These are phyloP conservation scores for Gossypium thurberi DNA, from an alignment of 345 rosid species.

Conservation along the genomic window DNA sequence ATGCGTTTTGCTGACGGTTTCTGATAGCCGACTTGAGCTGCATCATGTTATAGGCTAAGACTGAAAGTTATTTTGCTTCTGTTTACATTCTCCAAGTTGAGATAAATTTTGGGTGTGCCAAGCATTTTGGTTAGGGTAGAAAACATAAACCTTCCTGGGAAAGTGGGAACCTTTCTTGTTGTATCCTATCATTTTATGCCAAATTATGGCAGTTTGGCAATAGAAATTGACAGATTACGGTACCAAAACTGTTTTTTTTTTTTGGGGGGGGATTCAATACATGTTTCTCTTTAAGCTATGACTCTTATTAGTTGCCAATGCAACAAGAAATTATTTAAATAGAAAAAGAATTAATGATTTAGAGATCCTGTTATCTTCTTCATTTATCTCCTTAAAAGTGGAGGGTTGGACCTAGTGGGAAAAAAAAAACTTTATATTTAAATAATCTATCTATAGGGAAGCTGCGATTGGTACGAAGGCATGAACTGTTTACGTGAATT, in stretches of 20 bases:
- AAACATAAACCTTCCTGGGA: not conserved
- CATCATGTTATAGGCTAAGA: not conserved
- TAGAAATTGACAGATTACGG: not conserved
- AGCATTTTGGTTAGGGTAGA: not conserved
- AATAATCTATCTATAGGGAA: no score
- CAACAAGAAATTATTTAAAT: not conserved
- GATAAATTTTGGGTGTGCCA: not conserved
- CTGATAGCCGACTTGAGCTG: not conserved
- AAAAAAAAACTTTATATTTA: no score
- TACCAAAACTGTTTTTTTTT: not conserved
- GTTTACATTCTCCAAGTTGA: not conserved
- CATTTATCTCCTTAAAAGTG: no score
- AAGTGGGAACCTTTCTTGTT: not conserved
- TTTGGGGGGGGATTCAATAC: not conserved
- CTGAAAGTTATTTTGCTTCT: not conserved
- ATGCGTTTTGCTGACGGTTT: not conserved
- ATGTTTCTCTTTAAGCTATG: not conserved
- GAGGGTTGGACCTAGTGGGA: no score
- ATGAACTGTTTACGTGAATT: no score
- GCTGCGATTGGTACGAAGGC: no score
- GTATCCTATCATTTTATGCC: not conserved
- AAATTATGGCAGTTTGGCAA: not conserved
- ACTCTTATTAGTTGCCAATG: conserved; percentile 2
- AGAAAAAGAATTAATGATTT: not conserved
- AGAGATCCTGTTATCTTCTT: conserved; percentile 18